Evolutionary conservation across 2,329 filamentous ascomycete genomes (phyloP).

Genomic region (Paraphaeosphaeria sporulosa): DNA sequence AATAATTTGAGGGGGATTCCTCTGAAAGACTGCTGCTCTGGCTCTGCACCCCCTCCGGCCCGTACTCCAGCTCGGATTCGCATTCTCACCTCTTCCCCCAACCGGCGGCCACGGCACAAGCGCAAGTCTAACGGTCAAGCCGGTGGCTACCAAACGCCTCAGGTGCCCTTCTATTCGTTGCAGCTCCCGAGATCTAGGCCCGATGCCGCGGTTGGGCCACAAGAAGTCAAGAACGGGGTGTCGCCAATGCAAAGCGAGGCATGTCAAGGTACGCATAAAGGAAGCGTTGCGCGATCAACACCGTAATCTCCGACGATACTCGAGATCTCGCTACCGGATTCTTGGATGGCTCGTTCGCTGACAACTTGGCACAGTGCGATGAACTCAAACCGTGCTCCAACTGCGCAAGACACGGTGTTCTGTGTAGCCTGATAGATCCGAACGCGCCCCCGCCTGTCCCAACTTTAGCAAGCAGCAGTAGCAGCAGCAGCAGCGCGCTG

Average conservation of each 20-base stretch:
- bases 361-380: conserved; percentile 41
- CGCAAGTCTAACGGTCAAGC: conserved; percentile 14
- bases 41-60: conserved; percentile 14
- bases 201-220: conserved; percentile 48
- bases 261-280: conserved; percentile 44
- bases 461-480: conserved; percentile 21
- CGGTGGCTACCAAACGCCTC: conserved; percentile 14
- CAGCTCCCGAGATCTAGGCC: conserved; percentile 15
- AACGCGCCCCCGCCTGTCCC: conserved; percentile 23
- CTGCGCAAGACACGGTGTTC: conserved; percentile 47
- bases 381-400: conserved; percentile 49
- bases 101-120: conserved; percentile 4
- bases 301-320: conserved; percentile 9
- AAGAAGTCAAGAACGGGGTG: conserved; percentile 48
- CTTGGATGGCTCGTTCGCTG: conserved; percentile 14
- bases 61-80: conserved; percentile 30
- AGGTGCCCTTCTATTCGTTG: conserved; percentile 15
- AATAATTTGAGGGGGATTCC: conserved; percentile 26
- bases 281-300: conserved; percentile 1
- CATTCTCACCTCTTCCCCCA: conserved; percentile 16
- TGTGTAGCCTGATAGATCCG: conserved; percentile 44
- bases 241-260: conserved; percentile 47
- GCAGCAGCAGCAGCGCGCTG: conserved; percentile 13
- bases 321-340: conserved; percentile 15
- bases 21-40: conserved; percentile 19